These are phyloP conservation scores for Helianthus tuberosus DNA, from an alignment of 129 eudicot species.

Conservation along the genomic window DNA sequence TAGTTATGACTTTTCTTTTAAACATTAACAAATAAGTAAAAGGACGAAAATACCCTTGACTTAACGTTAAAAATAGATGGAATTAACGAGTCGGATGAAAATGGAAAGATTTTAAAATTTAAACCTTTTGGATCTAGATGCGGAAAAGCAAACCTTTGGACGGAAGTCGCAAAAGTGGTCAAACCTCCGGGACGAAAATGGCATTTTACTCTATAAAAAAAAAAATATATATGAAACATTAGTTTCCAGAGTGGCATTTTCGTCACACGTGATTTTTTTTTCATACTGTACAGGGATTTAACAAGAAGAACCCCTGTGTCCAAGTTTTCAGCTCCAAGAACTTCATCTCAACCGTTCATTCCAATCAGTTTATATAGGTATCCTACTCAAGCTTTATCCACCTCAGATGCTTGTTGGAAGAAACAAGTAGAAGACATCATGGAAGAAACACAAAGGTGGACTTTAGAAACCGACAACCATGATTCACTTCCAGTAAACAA, in stretches of 20 bases:
- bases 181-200: no score
- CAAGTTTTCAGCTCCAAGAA: conserved; percentile 69
- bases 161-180: no score
- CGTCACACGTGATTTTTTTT: conserved; percentile 25
- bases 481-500: conserved; percentile 33
- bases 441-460: conserved; percentile 55
- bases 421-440: conserved; percentile 44
- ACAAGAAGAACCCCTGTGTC: conserved; percentile 55
- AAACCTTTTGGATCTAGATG: no score
- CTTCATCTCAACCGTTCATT: conserved; percentile 48
- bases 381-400: conserved; percentile 44
- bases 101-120: no score
- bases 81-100: no score
- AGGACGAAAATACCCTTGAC: no score
- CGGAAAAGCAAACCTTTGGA: no score
- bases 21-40: no score
- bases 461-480: conserved; percentile 31
- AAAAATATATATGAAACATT: not conserved
- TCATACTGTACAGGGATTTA: conserved; percentile 62
- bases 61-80: no score
- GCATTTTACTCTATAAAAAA: no score
- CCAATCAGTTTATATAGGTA: conserved; percentile 57
- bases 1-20: no score
- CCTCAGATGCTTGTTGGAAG: conserved; percentile 31
- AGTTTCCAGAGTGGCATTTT: not conserved